Evolutionary conservation across 176 grass and related monocot species (phyloP).

Genomic region (Bolboschoenus planiculmis): DNA sequence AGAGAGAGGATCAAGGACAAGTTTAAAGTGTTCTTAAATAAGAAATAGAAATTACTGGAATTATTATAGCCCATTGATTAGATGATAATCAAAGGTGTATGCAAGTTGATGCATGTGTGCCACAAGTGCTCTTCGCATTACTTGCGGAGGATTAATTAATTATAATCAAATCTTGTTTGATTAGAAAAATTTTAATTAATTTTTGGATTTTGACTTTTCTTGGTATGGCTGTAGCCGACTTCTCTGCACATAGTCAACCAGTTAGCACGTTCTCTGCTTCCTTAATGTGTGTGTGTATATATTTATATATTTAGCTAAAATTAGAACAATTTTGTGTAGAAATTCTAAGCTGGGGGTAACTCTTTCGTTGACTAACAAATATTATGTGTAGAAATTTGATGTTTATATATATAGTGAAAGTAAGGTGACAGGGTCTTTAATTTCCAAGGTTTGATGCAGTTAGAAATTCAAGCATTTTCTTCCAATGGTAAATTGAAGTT

Average conservation of each 20-base stretch:
- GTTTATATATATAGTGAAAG: background rate
- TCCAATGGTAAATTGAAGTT: too few species aligned
- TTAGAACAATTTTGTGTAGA: background rate
- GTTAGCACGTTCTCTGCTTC: background rate
- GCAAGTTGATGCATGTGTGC: conserved; percentile 5
- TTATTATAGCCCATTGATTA: conserved; percentile 6
- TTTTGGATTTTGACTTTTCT: conserved; percentile 15
- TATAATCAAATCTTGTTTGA: background rate
- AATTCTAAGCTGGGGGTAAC: background rate
- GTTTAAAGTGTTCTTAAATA: conserved; percentile 19
- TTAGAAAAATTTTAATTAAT: background rate
- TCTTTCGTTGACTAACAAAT: background rate
- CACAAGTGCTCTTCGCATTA: conserved; percentile 23
- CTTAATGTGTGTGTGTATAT: too few species aligned
- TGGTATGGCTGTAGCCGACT: conserved; percentile 15
- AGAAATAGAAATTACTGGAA: background rate
- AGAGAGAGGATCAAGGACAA: background rate
- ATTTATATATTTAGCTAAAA: background rate
- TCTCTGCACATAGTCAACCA: conserved; percentile 18
- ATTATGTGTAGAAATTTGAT: background rate
- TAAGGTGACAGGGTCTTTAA: background rate
- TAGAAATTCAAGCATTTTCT: too few species aligned
- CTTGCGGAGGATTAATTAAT: background rate
- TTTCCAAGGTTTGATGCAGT: background rate
- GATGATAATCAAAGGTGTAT: conserved; percentile 22